Base-by-base conservation (phyloP, 75 land plant genomes). In the Azolla pinnata region DNA sequence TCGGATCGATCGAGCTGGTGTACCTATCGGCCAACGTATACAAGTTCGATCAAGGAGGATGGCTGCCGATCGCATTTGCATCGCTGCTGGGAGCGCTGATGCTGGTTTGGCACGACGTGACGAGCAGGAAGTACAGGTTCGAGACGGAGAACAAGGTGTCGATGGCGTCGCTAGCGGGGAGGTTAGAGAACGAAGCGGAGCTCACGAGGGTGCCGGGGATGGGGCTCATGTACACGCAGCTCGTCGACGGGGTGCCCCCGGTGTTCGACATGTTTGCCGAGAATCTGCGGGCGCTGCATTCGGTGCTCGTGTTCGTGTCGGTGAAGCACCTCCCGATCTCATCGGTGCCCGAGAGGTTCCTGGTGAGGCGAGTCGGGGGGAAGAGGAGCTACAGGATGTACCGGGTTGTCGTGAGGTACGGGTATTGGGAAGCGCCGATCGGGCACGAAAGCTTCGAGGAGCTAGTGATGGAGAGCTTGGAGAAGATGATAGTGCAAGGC, bases 211-310 rank as follows among this genome's bases (percentile, higher is more conserved):
- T 90, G 7, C 87, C 90, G 0, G 90, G 96, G 0, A 53, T 90
- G 1, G 96, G 80, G 9, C 61, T 90, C 40, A 74, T 90, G 47
- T 86, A 83, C 73, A 86, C 85, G 2, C 87, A 83, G 63, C 78
- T 90, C 1, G 86, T 76, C 10, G 90, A 90, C 40, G 96, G 90
- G 0, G 76, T 90, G 17, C 90, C 96, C 0, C 88, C 88, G 0
- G 74, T 89, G 9, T 89, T 85, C 73, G 40, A 66, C 33, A 89
- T 78, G 40, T 86, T 78, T 51, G 49, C 79, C 8, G 74, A 62
- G 33, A 80, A 86, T 58, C 63, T 90, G 0, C 82, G 85, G 0
- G 78, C 82, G 0, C 26, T 83, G 16, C 96, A 90, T 61, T 76
- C 82, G 0, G 74, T 83, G 9, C 70, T 90, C 9, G 81, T 88